Base-by-base conservation (phyloP, 2,329 filamentous ascomycete genomes). In the Salinomyces thailandicus region DNA sequence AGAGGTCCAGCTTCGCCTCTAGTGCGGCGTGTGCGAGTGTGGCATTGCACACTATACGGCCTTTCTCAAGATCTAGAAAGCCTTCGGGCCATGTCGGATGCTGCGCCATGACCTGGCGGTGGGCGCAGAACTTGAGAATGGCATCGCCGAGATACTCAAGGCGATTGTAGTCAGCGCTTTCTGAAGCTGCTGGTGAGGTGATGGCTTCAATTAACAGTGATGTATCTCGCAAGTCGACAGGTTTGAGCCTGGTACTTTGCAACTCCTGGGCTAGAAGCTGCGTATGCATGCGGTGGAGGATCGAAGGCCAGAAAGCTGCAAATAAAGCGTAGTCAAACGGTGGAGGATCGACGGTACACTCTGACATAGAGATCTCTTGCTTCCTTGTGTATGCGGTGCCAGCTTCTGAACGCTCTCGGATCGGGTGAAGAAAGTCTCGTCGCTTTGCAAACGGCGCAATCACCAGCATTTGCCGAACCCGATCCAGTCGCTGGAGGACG, bases 121-220 rank as follows among this genome's bases (percentile, higher is more conserved):
- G 75, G 0, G 81, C 70, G 31, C 74, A 75, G 38, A 80, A 73
- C 51, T 96, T 96, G 24, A 96, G 67, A 2, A 77, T 77, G 51
- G 20, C 17, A 29, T 96, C 89, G 0, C 91, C 91, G 0, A 95
- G 63, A 47, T 93, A 93, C 54, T 96, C 91, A 0, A 93, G 64
- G 2, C 81, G 69, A 50, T 96, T 81, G 53, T 95, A 95, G 45
- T 94, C 72, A 0, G 68, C 69, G 1, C 62, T 56, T 32, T 78
- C 75, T 2, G 59, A 53, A 0, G 83, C 76, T 1, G 67, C 67
- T 0, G 78, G 73, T 0, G 83, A 67, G 34, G 73, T 82, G 33
- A 93, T 79, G 1, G 87, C 85, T 7, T 75, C 77, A 1, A 77
- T 55, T 0, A 93, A 53, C 2, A 86, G 59, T 2, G 75, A 47